Evolutionary conservation across 495 filamentous ascomycete species (phyloP), one percentile per base, ranked within the genome.

Genomic region (Hyaloscypha variabilis): DNA sequence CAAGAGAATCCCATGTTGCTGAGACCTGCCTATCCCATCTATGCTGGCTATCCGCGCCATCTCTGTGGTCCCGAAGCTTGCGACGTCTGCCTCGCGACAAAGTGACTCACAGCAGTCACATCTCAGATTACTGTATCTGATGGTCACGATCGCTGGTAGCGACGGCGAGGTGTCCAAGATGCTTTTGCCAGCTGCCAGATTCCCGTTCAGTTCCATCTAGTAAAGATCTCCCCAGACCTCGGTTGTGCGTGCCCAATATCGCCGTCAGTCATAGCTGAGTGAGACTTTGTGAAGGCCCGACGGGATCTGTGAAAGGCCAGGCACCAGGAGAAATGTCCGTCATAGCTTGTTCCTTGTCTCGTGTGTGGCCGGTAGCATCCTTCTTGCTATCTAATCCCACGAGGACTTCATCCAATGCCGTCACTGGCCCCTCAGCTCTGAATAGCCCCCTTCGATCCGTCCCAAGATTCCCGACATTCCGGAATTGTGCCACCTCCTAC

Each of bases 71-170:
- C 28, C 31, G 30, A 46, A 6, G 57, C 57, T 4, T 6, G n/a
- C 57, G 31, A 36, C 21, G 57, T 59, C 57, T 59, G 57, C 57
- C 56, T 25, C 61, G 5, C 62, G 62, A 29, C 57, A 36, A 59
- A 30, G 63, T 52, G 54, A 59, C 54, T 59, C 54, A 60, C 29
- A 59, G 54, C 52, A 1, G 46, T 31, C 14, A 57, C 30, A 30
- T 57, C 42, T 23, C 19, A 46, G 39, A 63, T 54, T 54, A 50
- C 42, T 61, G 28, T 46, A 49, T 13, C 36, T 51, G 24, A 39
- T 30, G 11, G 29, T 19, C 42, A 6, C 42, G 30, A 4, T n/a
- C 8, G 5, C 3, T 25, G 17, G 24, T 54, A 54, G 23, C 51
- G 51, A 26, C 51, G 51, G n/a, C 51, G 51, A 54, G 51, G 51